These are phyloP conservation scores for Lepidium sativum DNA, from an alignment of 345 rosid species.

Conservation along the genomic window DNA sequence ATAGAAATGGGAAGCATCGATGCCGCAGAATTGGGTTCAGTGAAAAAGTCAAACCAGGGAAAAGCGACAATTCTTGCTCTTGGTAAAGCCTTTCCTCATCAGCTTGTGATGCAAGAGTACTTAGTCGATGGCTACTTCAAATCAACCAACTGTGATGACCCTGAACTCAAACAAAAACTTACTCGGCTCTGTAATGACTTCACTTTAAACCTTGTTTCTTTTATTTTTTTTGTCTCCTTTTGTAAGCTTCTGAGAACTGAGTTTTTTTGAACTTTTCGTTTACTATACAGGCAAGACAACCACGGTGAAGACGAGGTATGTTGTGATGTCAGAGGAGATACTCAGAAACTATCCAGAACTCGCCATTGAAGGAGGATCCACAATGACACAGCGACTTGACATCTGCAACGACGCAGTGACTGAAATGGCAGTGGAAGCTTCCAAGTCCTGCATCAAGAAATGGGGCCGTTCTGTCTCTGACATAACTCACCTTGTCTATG, in stretches of 20 bases:
- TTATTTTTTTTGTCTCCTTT: neutral
- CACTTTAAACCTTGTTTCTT: neutral
- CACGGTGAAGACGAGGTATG: conserved; percentile 88
- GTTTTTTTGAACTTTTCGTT: neutral
- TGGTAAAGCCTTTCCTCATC: conserved; percentile 94
- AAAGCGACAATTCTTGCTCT: conserved; percentile 82
- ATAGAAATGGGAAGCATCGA: conserved; percentile 48
- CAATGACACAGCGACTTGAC: conserved; percentile 66
- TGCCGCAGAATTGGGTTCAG: conserved; percentile 17
- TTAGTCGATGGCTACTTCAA: conserved; percentile 88
- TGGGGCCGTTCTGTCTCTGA: conserved; percentile 76
- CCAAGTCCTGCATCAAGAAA: conserved; percentile 61
- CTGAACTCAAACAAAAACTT: conserved; percentile 81
- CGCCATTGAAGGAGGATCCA: conserved; percentile 69
- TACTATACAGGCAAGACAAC: conserved; percentile 75
- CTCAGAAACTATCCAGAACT: conserved; percentile 79
- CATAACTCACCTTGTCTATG: conserved; percentile 91
- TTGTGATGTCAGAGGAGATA: conserved; percentile 96
- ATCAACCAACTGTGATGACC: conserved; percentile 87
- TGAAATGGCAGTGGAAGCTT: conserved; percentile 83
- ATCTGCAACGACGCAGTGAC: conserved; percentile 83
- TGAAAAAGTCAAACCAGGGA: conserved; percentile 37
- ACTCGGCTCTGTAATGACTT: conserved; percentile 68
- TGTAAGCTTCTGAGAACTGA: neutral
- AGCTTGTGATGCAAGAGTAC: conserved; percentile 91